Conservation (phyloP, 352 stramenopile species). For the Thraustochytrium sp. region DNA sequence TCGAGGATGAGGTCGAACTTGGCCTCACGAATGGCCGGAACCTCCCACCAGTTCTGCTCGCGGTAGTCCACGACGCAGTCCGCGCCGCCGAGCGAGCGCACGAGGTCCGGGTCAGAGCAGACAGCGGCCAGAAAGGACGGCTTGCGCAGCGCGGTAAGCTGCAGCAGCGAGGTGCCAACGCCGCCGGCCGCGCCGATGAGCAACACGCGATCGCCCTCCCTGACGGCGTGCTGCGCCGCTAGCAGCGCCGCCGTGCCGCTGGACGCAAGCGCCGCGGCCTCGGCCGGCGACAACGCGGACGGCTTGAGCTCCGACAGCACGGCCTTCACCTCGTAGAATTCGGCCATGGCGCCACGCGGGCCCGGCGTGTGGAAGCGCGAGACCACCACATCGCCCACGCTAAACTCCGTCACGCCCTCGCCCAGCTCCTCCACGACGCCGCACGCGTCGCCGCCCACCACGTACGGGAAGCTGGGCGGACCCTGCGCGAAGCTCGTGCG, state of each 20-base stretch:
- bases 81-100: conserved; percentile 54
- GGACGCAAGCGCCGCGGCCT: conserved; percentile 51
- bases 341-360: conserved; percentile 50
- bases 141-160: conserved; percentile 58
- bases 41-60: conserved; percentile 57
- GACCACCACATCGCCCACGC: conserved; percentile 53
- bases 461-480: conserved; percentile 47
- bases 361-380: conserved; percentile 44
- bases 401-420: conserved; percentile 47
- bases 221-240: conserved; percentile 47
- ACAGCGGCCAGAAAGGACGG: conserved; percentile 63
- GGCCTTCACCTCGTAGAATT: conserved; percentile 52
- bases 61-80: conserved; percentile 61
- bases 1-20: conserved; percentile 56
- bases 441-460: conserved; percentile 54
- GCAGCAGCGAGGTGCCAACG: conserved; percentile 64
- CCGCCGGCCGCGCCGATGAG: conserved; percentile 69
- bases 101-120: conserved; percentile 55
- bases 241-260: conserved; percentile 45
- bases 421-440: conserved; percentile 51
- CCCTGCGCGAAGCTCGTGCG: conserved; percentile 13
- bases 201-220: conserved; percentile 59
- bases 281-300: conserved; percentile 30
- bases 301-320: conserved; percentile 47
- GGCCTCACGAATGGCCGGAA: conserved; percentile 42